Evolutionary conservation across 2,329 filamentous ascomycete genomes (phyloP).

Genomic region (Talaromyces albobiverticillius): DNA sequence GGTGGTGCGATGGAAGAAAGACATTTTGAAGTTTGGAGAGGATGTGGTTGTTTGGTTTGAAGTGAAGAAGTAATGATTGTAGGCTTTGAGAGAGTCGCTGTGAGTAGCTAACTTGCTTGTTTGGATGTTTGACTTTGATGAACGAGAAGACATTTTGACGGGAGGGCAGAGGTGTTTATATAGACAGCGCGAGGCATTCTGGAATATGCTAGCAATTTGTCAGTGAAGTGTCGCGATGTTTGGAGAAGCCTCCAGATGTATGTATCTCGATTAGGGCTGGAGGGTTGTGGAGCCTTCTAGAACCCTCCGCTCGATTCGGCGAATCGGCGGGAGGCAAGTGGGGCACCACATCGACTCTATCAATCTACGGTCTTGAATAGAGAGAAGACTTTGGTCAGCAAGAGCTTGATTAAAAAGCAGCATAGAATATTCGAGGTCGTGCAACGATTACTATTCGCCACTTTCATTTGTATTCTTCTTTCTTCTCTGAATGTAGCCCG

Average conservation of each 20-base stretch:
- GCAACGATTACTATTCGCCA: no score
- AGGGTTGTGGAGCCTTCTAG: conserved; percentile 13
- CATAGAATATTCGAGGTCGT: no score
- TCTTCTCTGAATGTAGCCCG: no score
- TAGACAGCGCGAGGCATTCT: conserved; percentile 10
- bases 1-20: conserved; percentile 18
- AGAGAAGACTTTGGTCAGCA: no score
- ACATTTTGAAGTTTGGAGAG: conserved; percentile 16
- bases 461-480: no score
- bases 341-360: neutral
- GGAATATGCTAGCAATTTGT: conserved; percentile 6
- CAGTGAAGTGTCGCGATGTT: conserved; percentile 1
- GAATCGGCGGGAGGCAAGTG: no score
- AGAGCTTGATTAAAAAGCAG: no score
- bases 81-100: neutral
- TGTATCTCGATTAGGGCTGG: neutral
- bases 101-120: neutral
- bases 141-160: neutral
- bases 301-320: conserved; percentile 3
- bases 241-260: neutral
- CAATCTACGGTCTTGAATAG: no score
- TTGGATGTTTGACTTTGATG: conserved; percentile 1
- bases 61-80: neutral
- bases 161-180: conserved; percentile 2
- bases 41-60: neutral